phyloP scores from a whole-genome alignment of 139 green algal species.

The Raphidocelis subcapitata region DNA sequence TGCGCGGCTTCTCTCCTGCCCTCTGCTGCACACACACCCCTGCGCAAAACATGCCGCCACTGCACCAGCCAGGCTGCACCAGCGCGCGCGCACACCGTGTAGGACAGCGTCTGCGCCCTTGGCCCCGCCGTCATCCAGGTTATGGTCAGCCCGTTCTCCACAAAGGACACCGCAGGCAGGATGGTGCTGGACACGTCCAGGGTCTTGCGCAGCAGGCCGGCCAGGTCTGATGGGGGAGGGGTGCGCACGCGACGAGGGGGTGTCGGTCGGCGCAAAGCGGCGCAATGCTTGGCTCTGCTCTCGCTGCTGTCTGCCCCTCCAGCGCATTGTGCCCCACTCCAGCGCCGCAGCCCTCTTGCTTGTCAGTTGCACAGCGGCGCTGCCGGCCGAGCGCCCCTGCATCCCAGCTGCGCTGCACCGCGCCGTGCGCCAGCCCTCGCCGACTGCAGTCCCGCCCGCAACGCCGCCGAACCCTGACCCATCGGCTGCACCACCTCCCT shows the following conservation, averaged over 20 bases:
- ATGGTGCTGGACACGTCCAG: constrained; percentile 5
- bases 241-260: background rate
- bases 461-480: background rate
- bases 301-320: background rate
- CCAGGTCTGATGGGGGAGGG: constrained; percentile 7
- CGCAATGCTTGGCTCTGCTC: background rate
- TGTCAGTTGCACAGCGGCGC: background rate
- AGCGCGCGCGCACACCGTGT: constrained; percentile 4
- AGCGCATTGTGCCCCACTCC: background rate
- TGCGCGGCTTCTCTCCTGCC: background rate
- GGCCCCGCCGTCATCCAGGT: constrained; percentile 21
- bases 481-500: no score
- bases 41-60: no score
- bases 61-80: background rate
- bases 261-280: background rate
- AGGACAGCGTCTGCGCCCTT: constrained; percentile 16
- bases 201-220: constrained; percentile 6
- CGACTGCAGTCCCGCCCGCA: no score
- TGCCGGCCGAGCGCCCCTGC: background rate
- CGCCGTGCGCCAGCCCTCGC: no score
- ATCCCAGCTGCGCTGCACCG: no score
- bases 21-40: no score
- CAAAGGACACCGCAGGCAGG: constrained; percentile 18
- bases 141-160: constrained; percentile 18
- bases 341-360: background rate